phyloP scores from a whole-genome alignment of 2,329 filamentous ascomycete species.

The Aspergillus sp. region DNA sequence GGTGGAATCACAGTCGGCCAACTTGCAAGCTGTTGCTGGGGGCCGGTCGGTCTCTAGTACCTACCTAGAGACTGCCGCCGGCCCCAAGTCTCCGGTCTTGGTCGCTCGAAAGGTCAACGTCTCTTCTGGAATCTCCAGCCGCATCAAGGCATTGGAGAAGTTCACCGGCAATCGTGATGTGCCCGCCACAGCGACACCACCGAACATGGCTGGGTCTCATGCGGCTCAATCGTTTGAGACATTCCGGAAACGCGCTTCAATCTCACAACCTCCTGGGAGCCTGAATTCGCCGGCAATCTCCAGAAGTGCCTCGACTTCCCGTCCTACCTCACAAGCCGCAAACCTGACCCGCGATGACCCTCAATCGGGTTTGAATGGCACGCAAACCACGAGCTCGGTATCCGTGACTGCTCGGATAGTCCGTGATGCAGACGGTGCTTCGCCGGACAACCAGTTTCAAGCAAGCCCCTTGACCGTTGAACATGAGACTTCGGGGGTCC shows the following conservation, averaged over 20 bases:
- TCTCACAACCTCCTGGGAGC: conserved; percentile 23
- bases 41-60: conserved; percentile 35
- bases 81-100: conserved; percentile 39
- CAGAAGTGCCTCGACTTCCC: conserved; percentile 21
- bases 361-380: conserved; percentile 16
- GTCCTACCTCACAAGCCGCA: conserved; percentile 24
- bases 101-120: conserved; percentile 70
- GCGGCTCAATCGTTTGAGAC: conserved; percentile 55
- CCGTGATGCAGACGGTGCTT: conserved; percentile 43
- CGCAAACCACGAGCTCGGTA: conserved; percentile 58
- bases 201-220: conserved; percentile 43
- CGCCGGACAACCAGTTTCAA: conserved; percentile 38
- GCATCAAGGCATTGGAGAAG: conserved; percentile 88
- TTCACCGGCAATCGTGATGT: conserved; percentile 49
- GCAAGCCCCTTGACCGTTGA: conserved; percentile 57
- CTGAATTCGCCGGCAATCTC: conserved; percentile 17
- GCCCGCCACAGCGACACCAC: conserved; percentile 17
- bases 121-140: conserved; percentile 83
- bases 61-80: conserved; percentile 20
- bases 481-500: conserved; percentile 48
- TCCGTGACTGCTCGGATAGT: conserved; percentile 82
- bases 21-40: conserved; percentile 25
- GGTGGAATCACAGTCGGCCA: conserved; percentile 16
- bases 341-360: conserved; percentile 25
- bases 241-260: conserved; percentile 39